Evolutionary conservation across 495 filamentous ascomycete genomes (phyloP).

Genomic region (Staphylotrichum tortipilum): DNA sequence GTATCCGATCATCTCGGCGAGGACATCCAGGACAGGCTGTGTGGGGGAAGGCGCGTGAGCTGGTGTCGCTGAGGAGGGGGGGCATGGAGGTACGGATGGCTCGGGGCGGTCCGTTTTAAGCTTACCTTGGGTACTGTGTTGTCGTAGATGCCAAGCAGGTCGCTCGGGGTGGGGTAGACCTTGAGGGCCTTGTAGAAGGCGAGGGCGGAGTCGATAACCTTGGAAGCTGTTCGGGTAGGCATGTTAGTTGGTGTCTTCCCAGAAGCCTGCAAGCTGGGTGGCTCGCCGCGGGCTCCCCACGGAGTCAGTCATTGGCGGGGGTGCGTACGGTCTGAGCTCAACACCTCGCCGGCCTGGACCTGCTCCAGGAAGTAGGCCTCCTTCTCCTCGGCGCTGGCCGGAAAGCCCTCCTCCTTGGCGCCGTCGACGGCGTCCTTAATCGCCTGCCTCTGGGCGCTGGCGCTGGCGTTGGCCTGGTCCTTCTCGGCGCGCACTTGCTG

Average conservation of each 20-base stretch:
- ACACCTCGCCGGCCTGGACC: slow-evolving; percentile 73
- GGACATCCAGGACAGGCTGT: slow-evolving; percentile 81
- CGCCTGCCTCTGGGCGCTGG: slow-evolving; percentile 57
- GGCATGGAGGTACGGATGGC: no score
- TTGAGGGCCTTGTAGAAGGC: slow-evolving; percentile 97
- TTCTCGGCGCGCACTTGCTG: slow-evolving; percentile 65
- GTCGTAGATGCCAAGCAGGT: slow-evolving; percentile 93
- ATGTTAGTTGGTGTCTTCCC: background rate
- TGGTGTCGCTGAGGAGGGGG: slow-evolving; percentile 8
- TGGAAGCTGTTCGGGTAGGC: slow-evolving; percentile 44
- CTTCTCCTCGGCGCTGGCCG: slow-evolving; percentile 80
- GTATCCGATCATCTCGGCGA: slow-evolving; percentile 95
- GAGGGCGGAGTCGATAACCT: slow-evolving; percentile 75
- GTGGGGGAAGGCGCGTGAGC: background rate
- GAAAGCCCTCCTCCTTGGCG: slow-evolving; percentile 86
- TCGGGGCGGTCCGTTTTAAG: background rate
- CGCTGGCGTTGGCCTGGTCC: slow-evolving; percentile 61
- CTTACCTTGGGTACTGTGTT: slow-evolving; percentile 87
- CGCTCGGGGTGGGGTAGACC: slow-evolving; percentile 88
- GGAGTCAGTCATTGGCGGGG: background rate
- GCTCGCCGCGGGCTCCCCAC: background rate
- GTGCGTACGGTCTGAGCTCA: slow-evolving; percentile 48
- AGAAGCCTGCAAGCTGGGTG: no score
- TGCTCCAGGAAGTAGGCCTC: slow-evolving; percentile 81
- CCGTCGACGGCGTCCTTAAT: slow-evolving; percentile 64